Evolutionary conservation across 257 asterid genomes (phyloP).

Genomic region (Solanum paucissectum): DNA sequence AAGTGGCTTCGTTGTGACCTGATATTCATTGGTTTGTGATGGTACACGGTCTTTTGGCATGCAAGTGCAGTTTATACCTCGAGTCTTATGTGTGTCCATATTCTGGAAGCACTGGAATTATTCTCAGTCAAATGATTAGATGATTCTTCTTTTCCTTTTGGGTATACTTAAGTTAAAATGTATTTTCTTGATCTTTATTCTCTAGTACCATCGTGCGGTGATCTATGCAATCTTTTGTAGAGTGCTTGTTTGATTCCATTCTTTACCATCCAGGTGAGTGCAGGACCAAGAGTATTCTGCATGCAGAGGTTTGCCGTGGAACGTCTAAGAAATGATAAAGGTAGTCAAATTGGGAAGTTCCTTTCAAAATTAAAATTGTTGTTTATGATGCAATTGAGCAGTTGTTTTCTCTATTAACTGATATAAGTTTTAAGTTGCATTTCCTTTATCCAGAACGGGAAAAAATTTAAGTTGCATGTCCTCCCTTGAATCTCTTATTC

Average conservation of each 20-base stretch:
- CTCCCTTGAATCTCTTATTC: neutral
- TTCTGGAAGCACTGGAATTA: neutral
- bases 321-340: slow-evolving; percentile 26
- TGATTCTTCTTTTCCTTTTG: neutral
- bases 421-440: neutral
- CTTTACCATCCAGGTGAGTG: slow-evolving; percentile 33
- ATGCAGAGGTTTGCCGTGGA: slow-evolving; percentile 16
- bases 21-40: neutral
- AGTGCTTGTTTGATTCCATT: neutral
- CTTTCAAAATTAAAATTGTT: neutral
- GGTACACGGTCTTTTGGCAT: neutral
- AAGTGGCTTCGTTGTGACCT: neutral
- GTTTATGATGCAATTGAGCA: neutral
- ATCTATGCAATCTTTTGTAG: neutral
- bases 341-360: slow-evolving; percentile 22
- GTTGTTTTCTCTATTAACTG: neutral
- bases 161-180: neutral
- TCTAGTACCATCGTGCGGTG: neutral
- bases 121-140: neutral
- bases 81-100: neutral
- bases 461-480: neutral
- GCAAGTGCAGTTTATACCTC: neutral
- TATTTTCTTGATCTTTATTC: slow-evolving; percentile 1
- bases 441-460: neutral
- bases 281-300: slow-evolving; percentile 21